Evolutionary conservation across 2,329 filamentous ascomycete species (phyloP).

Genomic region (Teratosphaeria pseudoeucalypti): DNA sequence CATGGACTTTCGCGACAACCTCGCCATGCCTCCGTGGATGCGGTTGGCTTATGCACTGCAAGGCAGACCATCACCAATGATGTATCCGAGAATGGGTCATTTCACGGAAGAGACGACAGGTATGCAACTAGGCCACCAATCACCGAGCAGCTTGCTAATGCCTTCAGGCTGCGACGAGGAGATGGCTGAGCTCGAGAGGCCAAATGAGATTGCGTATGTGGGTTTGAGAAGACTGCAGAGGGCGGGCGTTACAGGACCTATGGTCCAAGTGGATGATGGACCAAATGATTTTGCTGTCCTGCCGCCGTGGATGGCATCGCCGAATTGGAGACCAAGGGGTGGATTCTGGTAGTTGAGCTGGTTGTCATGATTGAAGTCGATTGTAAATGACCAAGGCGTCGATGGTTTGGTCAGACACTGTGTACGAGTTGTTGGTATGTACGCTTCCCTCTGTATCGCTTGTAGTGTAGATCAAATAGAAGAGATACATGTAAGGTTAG

Average conservation of each 20-base stretch:
- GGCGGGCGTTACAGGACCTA: not conserved
- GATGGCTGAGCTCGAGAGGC: not conserved
- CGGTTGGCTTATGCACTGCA: not conserved
- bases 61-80: not conserved
- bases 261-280: not conserved
- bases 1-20: not conserved
- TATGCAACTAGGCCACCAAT: not conserved
- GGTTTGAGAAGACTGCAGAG: not conserved
- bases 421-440: too few relatives aligned
- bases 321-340: not conserved
- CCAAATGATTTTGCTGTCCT: not conserved
- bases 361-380: not conserved
- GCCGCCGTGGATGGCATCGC: not conserved
- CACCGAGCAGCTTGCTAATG: not conserved
- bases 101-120: not conserved
- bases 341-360: not conserved
- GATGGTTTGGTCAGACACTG: too few relatives aligned
- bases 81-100: not conserved
- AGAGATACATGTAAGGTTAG: too few relatives aligned
- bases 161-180: not conserved
- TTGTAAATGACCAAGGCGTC: not conserved
- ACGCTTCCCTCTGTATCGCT: too few relatives aligned
- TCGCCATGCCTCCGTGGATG: not conserved
- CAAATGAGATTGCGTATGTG: not conserved
- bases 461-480: too few relatives aligned